Base-by-base conservation (phyloP, 2,329 filamentous ascomycete species). In the Aureobasidium sp. region DNA sequence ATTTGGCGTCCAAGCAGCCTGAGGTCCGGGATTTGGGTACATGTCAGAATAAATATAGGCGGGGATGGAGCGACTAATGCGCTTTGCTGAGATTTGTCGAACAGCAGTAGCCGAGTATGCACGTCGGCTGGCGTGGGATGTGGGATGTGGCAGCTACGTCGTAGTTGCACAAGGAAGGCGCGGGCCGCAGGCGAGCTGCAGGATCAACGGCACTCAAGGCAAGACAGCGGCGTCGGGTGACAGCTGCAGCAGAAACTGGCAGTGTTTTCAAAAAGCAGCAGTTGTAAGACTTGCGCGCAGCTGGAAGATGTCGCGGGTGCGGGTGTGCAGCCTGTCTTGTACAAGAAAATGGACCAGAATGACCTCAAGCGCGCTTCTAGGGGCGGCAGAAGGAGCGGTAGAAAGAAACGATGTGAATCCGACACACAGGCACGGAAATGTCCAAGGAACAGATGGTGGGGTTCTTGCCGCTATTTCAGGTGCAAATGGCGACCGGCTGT, bases 1-100 rank as follows among this genome's bases (percentile, higher is more conserved):
- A 50, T 67, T 67, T 8, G 66, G 65, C 64, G 53, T 68, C 67
- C 67, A 69, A 55, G 63, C 63, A 56, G 66, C 63, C 48, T 64
- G 63, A 17, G 66, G 36, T 41, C 59, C 50, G 43, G 66, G 67
- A 29, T 66, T 63, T 44, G 66, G 65, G 64, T 68, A 68, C 67
- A 65, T 65, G 15, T 53, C 32, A 41, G 41, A 62, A 47, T 62
- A 56, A 59, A 61, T 48, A 60, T n/a, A 34, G 29, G 56, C 39
- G 55, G 37, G 47, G 34, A 26, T 20, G 32, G 39, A 20, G 60
- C 50, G 50, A 62, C 60, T 56, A 62, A 62, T 62, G 60, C 60
- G 50, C 60, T 39, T 46, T 26, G 48, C 10, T 56, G 48, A 51
- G 56, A 50, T 60, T 60, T 60, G 36, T 51, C 57, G 43, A 47